These are phyloP conservation scores for Calendula officinalis DNA, from an alignment of 129 eudicot species.

Conservation along the genomic window DNA sequence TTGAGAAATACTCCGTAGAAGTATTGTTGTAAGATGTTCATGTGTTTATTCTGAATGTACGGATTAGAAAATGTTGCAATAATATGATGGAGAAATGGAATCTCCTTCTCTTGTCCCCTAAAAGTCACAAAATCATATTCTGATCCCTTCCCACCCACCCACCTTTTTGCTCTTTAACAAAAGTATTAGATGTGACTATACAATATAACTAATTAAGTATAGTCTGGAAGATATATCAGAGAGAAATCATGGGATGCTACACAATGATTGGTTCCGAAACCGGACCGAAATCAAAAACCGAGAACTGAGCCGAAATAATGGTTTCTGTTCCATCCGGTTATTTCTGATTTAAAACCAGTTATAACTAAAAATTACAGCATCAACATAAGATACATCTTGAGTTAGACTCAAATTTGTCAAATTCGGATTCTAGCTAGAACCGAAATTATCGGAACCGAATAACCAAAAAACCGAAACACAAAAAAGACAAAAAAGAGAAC, in stretches of 20 bases:
- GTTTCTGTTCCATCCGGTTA: too few species aligned
- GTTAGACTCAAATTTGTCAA: too few species aligned
- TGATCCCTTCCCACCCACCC: conserved; percentile 52
- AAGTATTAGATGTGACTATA: conserved; percentile 56
- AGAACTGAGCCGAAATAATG: too few species aligned
- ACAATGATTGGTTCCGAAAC: not conserved
- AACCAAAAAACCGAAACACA: too few species aligned
- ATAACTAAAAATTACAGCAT: too few species aligned
- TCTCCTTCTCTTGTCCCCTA: conserved; percentile 43
- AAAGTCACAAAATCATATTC: conserved; percentile 45
- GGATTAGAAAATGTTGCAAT: conserved; percentile 13
- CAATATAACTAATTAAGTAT: not conserved
- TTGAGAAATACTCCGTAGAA: too few species aligned
- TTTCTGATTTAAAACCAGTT: too few species aligned
- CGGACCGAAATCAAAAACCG: too few species aligned
- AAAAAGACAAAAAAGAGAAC: too few species aligned
- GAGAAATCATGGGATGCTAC: conserved; percentile 22
- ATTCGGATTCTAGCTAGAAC: too few species aligned
- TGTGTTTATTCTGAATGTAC: conserved; percentile 23
- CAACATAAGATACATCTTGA: too few species aligned
- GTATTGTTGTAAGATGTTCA: not conserved
- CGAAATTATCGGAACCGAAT: too few species aligned
- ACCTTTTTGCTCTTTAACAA: conserved; percentile 34
- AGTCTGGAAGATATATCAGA: conserved; percentile 20
- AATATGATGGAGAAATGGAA: conserved; percentile 45